phyloP scores from a whole-genome alignment of 805 yeast genomes.

The Yarrowia yakushimensis region DNA sequence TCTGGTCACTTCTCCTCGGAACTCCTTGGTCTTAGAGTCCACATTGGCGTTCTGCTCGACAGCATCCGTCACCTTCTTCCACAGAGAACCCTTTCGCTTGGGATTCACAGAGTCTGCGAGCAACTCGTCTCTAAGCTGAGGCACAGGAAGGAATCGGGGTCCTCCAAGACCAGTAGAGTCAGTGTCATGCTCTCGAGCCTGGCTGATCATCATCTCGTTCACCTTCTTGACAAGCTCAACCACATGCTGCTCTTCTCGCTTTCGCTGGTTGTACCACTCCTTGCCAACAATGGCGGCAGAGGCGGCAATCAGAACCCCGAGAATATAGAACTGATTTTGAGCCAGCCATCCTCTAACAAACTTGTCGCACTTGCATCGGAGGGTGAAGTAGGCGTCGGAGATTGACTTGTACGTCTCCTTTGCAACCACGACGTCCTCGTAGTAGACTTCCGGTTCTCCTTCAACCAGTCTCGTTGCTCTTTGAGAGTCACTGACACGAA shows the following conservation, averaged over 20 bases:
- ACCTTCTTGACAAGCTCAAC: not conserved
- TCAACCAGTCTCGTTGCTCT: constrained; percentile 18
- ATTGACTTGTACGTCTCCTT: constrained; percentile 8
- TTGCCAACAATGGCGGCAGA: not conserved
- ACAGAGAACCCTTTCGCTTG: constrained; percentile 33
- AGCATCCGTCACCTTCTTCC: constrained; percentile 54
- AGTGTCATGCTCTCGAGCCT: not conserved
- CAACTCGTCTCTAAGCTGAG: constrained; percentile 21
- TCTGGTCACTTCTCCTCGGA: constrained; percentile 78
- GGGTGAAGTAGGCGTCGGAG: constrained; percentile 25
- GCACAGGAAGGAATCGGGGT: constrained; percentile 16
- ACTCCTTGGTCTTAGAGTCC: constrained; percentile 58
- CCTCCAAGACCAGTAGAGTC: not conserved
- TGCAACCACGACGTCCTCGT: constrained; percentile 14
- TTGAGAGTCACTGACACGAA: constrained; percentile 1
- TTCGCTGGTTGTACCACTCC: not conserved
- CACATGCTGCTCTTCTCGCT: constrained; percentile 12
- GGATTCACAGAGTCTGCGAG: not conserved
- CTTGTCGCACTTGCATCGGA: constrained; percentile 20
- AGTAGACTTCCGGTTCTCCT: constrained; percentile 20
- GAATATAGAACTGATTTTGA: constrained; percentile 21
- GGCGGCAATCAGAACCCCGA: constrained; percentile 17
- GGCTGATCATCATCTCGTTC: not conserved
- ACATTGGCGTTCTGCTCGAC: constrained; percentile 67
- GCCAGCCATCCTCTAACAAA: constrained; percentile 26